Conservation (phyloP, 441 rosid species). For the Eutrema salsugineum region DNA sequence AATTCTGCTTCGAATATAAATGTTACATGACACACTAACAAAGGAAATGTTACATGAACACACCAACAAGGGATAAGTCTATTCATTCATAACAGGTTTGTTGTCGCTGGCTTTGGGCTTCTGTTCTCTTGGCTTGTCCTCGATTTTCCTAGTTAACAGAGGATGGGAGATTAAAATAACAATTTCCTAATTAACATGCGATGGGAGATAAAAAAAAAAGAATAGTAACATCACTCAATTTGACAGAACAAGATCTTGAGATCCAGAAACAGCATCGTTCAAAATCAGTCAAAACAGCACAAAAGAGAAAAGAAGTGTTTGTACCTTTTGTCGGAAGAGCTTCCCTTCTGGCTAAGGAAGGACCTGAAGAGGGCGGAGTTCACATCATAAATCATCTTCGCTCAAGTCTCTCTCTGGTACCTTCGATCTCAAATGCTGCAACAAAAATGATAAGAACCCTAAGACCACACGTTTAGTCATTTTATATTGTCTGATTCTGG, state of each 20-base stretch:
- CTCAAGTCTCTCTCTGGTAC: not conserved
- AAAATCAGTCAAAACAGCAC: not conserved
- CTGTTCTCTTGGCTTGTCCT: slow-evolving; percentile 94
- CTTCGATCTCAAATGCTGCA: slow-evolving; percentile 7
- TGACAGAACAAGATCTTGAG: not conserved
- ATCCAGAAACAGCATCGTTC: not conserved
- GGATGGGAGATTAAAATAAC: too few relatives aligned
- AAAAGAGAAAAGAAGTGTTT: not conserved
- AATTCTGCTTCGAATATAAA: not conserved
- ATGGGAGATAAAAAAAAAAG: not conserved
- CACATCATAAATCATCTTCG: slow-evolving; percentile 90
- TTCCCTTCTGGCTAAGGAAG: slow-evolving; percentile 94
- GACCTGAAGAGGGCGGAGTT: slow-evolving; percentile 82
- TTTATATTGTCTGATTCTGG: not conserved
- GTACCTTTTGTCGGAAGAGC: slow-evolving; percentile 84
- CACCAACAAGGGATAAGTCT: not conserved
- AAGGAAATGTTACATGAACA: slow-evolving; percentile 11
- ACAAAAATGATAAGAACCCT: slow-evolving; percentile 8
- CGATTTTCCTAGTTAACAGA: slow-evolving; percentile 55
- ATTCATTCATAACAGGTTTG: slow-evolving; percentile 79
- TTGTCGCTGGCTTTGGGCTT: slow-evolving; percentile 89
- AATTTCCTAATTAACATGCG: not conserved
- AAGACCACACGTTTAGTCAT: not conserved
- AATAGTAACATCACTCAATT: not conserved
- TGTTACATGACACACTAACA: not conserved